Evolutionary conservation across 2,329 filamentous ascomycete genomes (phyloP), one percentile per base, ranked within the genome.

Genomic region (Xylariaceae sp.): DNA sequence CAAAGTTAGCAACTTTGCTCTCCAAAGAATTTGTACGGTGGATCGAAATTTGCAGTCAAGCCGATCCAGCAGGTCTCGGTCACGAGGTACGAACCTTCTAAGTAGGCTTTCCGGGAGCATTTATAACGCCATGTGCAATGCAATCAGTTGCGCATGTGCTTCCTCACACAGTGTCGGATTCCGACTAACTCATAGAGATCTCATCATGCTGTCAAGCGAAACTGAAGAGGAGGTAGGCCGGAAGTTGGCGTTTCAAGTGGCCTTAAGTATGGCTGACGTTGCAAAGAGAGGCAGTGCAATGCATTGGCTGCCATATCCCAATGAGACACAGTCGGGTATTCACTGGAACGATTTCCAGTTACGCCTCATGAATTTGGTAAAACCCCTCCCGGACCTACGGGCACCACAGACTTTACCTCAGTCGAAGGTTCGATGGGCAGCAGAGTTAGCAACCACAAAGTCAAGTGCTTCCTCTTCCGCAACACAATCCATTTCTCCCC

Each of bases 111-210:
- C 34, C 9, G 9, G 21, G 2, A 53, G 45, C 32, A 42, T 53
- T 5, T 39, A 56, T 26, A 39, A 41, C 12, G 49, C 42, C 9
- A 4, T 53, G 2, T 19, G 21, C 29, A 10, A 6, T 2, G 41
- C 42, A 13, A 46, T 53, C 22, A 47, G 40, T 1, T 53, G 46
- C 12, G 1, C 32, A 22, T 53, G 49, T 19, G 6, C 19, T n/a
- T 42, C 16, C 26, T 30, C 32, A 13, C 54, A 53, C 15, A 39
- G 19, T 30, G 22, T 53, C 21, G 54, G 49, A 4, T 26, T 56
- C n/a, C 41, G 43, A 8, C 49, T 56, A 18, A n/a, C 34, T 8
- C 34, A 22, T 15, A 21, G 22, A 18, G 7, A 53, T 29, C 16
- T 13, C 30, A 3, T 49, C 9, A 37, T 49, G 10, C 18, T 53